Base-by-base conservation (phyloP, 768 basidiomycete genomes). In the Serpula lacrymans region DNA sequence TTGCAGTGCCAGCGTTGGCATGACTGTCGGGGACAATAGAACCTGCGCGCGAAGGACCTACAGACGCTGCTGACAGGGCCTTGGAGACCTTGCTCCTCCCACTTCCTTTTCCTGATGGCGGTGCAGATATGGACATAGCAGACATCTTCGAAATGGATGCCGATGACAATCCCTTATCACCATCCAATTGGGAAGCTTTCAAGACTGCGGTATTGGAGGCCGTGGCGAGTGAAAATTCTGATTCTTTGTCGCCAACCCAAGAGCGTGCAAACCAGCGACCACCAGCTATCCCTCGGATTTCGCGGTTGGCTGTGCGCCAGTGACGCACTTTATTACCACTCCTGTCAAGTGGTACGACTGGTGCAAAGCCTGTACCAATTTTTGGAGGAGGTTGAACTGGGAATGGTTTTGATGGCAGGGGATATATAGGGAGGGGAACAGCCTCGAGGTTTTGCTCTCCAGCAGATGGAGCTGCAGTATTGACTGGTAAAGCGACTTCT, bases 181-280 rank as follows among this genome's bases (percentile, higher is more conserved):
- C 43, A 12, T 64, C 62, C 16, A 50, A 46, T 20, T 41, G 37
- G 39, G 53, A 64, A 9, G 22, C 50, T 29, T 54, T 53, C 30
- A 64, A 58, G 6, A 54, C 59, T 24, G 51, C 50, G 7, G 59
- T 44, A 6, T 53, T 38, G 12, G 58, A 45, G 16, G 64, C 62
- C 16, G 60, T 39, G 20, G 64, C 59, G 18, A 61, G 50, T 6
- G 80, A 75, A 43, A 74, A 80, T 36, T 83, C 75, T 8, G 84
- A 87, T 37, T 88, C 84, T 58, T 85, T 88, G 46, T 81, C 82
- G 17, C 87, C 88, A n/a, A 87, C 84, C 86, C 86, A 90, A n/a
- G 83, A 64, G 23, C 74, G 75, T 5, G 79, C 65, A 49, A 88
- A 82, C 88, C 88, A 90, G 28, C 87, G 77, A 1, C 88, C 88